These are phyloP conservation scores for Afroboletus lepidellus DNA, from an alignment of 1,284 basidiomycete species.

Conservation along the genomic window DNA sequence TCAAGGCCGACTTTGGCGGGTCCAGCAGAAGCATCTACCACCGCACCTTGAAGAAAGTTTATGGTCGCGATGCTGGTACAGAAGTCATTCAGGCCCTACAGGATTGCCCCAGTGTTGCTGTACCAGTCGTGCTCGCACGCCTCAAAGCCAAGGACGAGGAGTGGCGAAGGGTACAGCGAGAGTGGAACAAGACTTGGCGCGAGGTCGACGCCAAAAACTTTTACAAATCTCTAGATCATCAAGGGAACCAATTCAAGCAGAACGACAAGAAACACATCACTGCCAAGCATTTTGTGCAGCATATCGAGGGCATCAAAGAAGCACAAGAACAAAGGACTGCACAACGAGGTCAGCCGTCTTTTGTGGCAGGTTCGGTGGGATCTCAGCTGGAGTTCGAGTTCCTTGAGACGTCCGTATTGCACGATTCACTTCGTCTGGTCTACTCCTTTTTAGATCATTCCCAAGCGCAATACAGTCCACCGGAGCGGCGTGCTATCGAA, in stretches of 20 bases:
- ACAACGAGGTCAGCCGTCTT: conserved; percentile 37
- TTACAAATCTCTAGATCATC: conserved; percentile 96
- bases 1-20: conserved; percentile 89
- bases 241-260: conserved; percentile 91
- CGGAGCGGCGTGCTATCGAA: conserved; percentile 84
- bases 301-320: conserved; percentile 80
- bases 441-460: conserved; percentile 90
- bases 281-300: conserved; percentile 83
- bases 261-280: conserved; percentile 97
- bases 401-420: conserved; percentile 77
- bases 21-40: conserved; percentile 89
- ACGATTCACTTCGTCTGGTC: conserved; percentile 88
- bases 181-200: conserved; percentile 97
- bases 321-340: conserved; percentile 60
- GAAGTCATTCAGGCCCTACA: conserved; percentile 92
- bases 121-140: conserved; percentile 89
- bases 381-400: conserved; percentile 83
- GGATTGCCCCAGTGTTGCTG: conserved; percentile 87
- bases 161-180: conserved; percentile 92
- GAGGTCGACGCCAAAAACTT: conserved; percentile 97
- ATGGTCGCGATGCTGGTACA: conserved; percentile 78
- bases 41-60: conserved; percentile 93
- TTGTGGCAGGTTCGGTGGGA: conserved; percentile 48
- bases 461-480: conserved; percentile 67
- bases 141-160: conserved; percentile 97